These are phyloP conservation scores for Rosa persica DNA, from an alignment of 306 rosid genomes.

Conservation along the genomic window DNA sequence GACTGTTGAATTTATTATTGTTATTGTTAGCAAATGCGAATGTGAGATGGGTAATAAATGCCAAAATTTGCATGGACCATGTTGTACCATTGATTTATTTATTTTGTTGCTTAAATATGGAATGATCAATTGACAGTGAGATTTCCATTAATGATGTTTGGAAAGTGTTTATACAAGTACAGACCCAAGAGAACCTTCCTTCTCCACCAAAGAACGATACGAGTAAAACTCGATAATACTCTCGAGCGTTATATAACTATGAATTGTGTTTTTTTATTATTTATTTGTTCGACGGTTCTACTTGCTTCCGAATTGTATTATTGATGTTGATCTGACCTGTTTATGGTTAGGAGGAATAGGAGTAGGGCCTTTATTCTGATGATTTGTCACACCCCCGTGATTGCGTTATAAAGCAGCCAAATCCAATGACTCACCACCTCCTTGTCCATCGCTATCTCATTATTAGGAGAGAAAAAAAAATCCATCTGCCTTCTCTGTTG, in stretches of 20 bases:
- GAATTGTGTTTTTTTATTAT: background rate
- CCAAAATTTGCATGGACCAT: slow-evolving; percentile 61
- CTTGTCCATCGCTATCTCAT: slow-evolving; percentile 32
- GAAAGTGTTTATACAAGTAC: slow-evolving; percentile 56
- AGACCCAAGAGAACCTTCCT: slow-evolving; percentile 17
- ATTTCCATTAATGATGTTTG: slow-evolving; percentile 51
- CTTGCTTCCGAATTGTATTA: slow-evolving; percentile 12
- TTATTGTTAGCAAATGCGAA: slow-evolving; percentile 62
- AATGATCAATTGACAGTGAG: slow-evolving; percentile 49
- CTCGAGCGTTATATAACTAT: background rate
- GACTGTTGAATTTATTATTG: slow-evolving; percentile 68
- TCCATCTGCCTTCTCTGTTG: slow-evolving; percentile 51
- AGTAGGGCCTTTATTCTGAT: slow-evolving; percentile 48
- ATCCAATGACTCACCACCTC: slow-evolving; percentile 18
- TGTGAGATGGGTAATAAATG: slow-evolving; percentile 86
- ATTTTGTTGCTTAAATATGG: slow-evolving; percentile 33
- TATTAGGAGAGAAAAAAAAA: slow-evolving; percentile 38
- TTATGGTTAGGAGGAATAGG: slow-evolving; percentile 27
- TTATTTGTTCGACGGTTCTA: background rate
- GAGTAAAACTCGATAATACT: background rate
- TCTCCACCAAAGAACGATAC: background rate
- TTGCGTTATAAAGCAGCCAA: slow-evolving; percentile 52
- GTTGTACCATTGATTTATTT: slow-evolving; percentile 17
- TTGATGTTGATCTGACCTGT: slow-evolving; percentile 20
- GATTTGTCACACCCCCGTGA: slow-evolving; percentile 62